These are phyloP conservation scores for Apiospora aurea DNA, from an alignment of 2,329 filamentous ascomycete genomes.

Conservation along the genomic window DNA sequence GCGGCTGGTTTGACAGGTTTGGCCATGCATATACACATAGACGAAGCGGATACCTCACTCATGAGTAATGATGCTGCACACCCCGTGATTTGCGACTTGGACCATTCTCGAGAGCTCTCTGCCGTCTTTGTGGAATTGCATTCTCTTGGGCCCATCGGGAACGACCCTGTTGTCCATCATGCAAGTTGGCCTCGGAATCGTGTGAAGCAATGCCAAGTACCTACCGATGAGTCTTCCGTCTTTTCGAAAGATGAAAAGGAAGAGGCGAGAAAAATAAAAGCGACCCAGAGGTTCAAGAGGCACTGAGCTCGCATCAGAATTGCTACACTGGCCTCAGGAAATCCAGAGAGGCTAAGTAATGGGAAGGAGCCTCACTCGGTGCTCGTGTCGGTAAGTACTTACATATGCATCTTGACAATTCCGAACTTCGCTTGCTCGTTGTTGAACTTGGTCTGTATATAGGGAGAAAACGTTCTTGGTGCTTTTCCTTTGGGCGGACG, in stretches of 20 bases:
- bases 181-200: background rate
- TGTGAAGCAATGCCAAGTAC: background rate
- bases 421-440: too few species aligned
- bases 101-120: background rate
- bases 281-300: background rate
- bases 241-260: background rate
- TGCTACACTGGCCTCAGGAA: too few species aligned
- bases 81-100: background rate
- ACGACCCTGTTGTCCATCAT: too few species aligned
- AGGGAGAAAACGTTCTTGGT: too few species aligned
- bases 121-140: background rate
- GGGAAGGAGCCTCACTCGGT: background rate
- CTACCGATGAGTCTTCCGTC: background rate
- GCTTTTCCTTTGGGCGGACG: too few species aligned
- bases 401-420: background rate
- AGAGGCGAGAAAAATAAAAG: background rate
- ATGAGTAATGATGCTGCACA: slow-evolving; percentile 8
- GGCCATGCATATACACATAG: slow-evolving; percentile 22
- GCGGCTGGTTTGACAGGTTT: slow-evolving; percentile 20
- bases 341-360: background rate
- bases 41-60: slow-evolving; percentile 20
- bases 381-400: too few species aligned
- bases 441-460: too few species aligned
- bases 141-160: background rate
- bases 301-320: background rate